Evolutionary conservation across 768 basidiomycete genomes (phyloP), one percentile per base, ranked within the genome.

Genomic region (Imleria badia): DNA sequence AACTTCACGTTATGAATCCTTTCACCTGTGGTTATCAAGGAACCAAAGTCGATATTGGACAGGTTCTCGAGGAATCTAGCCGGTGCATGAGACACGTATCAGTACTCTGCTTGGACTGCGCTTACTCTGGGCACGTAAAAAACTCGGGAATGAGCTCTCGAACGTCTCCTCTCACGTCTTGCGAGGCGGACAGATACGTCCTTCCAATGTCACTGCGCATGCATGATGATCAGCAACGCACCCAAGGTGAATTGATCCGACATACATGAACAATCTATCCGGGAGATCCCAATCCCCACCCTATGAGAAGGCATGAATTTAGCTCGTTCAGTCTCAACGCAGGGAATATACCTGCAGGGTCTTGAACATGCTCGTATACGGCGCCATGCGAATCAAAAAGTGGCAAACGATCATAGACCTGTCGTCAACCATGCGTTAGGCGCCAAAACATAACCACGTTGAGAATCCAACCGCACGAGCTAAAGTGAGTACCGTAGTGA

Each of bases 251-350:
- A 13, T 7, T 7, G 13, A 22, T 17, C 35, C 5, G 14, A 67
- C 72, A n/a, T 52, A 86, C 89, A 79, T 83, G 68, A 94, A 94
- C 12, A 94, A 69, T 20, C 92, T 79, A 72, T 94, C 92, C 0
- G 94, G 94, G 15, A 97, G 72, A 73, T 98, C 95, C 86, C 94
- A 97, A 63, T 93, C 89, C 7, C 95, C 95, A 11, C 95, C 95
- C 83, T 96, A 75, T 0, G 13, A 33, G 31, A 45, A 35, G 2
- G 3, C 8, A 26, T 52, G 2, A 39, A n/a, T 20, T 15, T 2
- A 31, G 14, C 10, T 6, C 3, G 20, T 39, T 34, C 31, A n/a
- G 30, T 42, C 31, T 14, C 35, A 20, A 38, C 19, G 6, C 17
- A 12, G 29, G 19, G 20, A 42, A 42, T 74, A 56, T 48, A 81